phyloP scores from a whole-genome alignment of 345 rosid genomes.

The Mallotus nudiflorus region DNA sequence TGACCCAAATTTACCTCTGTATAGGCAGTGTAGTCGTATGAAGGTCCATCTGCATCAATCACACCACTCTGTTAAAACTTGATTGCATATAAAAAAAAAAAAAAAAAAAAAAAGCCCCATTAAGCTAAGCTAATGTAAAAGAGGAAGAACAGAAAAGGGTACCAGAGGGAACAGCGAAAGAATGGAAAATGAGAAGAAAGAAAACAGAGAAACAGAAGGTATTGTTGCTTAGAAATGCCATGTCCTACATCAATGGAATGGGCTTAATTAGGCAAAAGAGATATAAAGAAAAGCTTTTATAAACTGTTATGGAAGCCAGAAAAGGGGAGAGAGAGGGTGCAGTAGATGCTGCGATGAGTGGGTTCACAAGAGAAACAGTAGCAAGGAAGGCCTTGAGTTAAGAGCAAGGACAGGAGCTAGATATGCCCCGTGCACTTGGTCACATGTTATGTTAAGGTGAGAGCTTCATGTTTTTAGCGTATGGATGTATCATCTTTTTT shows the following conservation, averaged over 20 bases:
- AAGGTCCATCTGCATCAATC: constrained; percentile 47
- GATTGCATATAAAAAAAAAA: not conserved
- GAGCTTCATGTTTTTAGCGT: constrained; percentile 21
- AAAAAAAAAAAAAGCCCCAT: not conserved
- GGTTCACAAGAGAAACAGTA: constrained; percentile 39
- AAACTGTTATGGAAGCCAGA: not conserved
- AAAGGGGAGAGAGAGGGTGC: not conserved
- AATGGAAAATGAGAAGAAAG: constrained; percentile 29
- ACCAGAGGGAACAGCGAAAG: constrained; percentile 47
- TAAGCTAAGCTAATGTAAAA: not conserved
- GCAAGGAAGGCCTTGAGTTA: not conserved
- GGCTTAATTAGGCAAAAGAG: not conserved
- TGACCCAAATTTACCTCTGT: constrained; percentile 48
- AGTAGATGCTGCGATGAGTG: too few relatives aligned
- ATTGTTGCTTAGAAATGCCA: not conserved
- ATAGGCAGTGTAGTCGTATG: constrained; percentile 71
- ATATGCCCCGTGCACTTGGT: constrained; percentile 18
- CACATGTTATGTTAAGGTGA: constrained; percentile 26
- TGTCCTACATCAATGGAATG: not conserved
- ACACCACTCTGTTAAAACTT: constrained; percentile 5
- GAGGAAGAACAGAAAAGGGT: constrained; percentile 2
- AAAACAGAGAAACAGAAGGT: constrained; percentile 24
- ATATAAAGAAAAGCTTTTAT: not conserved
- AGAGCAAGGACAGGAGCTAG: not conserved
- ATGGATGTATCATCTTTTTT: not conserved